Evolutionary conservation across 2,329 filamentous ascomycete species (phyloP).

Genomic region (Arthrobotrys conoides): DNA sequence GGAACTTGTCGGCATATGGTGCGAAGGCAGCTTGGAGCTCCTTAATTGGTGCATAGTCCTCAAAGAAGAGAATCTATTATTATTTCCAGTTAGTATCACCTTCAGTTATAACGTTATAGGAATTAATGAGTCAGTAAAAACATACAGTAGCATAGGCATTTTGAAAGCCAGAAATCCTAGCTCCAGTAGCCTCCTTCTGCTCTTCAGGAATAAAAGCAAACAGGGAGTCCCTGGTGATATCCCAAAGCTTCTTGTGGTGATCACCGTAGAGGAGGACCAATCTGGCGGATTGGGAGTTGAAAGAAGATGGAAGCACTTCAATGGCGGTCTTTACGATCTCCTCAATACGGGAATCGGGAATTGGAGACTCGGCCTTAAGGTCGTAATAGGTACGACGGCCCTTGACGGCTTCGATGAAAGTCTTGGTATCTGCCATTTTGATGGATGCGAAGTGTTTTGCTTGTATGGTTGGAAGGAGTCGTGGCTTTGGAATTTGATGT

Average conservation of each 20-base stretch:
- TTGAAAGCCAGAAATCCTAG: conserved; percentile 74
- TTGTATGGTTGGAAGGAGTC: conserved; percentile 2
- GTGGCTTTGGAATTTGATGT: conserved; percentile 5
- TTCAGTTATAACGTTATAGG: neutral
- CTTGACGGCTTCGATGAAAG: conserved; percentile 77
- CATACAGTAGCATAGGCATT: conserved; percentile 81
- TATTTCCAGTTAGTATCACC: neutral
- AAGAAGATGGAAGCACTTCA: conserved; percentile 78
- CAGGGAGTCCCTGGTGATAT: conserved; percentile 76
- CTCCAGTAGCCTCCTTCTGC: conserved; percentile 72
- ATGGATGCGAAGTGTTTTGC: conserved; percentile 15
- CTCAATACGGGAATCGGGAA: conserved; percentile 74
- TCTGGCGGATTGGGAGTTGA: conserved; percentile 90
- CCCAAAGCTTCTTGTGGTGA: conserved; percentile 92
- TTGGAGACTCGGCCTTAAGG: conserved; percentile 75
- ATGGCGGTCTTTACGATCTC: conserved; percentile 77
- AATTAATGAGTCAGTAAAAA: conserved; percentile 61
- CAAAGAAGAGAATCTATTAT: conserved; percentile 80
- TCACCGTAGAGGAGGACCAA: conserved; percentile 82
- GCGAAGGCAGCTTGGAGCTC: conserved; percentile 78
- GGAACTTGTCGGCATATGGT: conserved; percentile 84
- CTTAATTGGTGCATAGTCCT: conserved; percentile 79
- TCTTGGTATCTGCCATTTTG: conserved; percentile 60
- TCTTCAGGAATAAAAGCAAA: conserved; percentile 77
- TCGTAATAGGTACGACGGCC: conserved; percentile 79